A percentile compares a stretch with the other conserved stretches of the same genome.
These are phyloP conservation scores for Echeveria elegans DNA, from an alignment of 164 flowering plant species.

Conservation along the genomic window DNA sequence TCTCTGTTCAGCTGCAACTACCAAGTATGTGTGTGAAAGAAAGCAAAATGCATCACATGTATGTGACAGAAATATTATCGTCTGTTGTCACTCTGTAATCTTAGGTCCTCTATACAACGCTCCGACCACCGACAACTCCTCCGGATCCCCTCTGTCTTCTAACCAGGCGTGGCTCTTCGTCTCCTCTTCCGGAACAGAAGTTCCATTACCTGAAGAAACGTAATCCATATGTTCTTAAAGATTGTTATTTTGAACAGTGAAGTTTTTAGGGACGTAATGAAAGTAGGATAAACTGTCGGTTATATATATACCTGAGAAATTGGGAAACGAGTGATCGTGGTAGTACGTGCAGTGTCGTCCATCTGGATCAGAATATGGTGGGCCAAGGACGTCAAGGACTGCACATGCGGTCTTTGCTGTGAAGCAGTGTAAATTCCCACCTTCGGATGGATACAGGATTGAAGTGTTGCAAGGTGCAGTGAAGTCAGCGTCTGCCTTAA, in stretches of 20 bases:
- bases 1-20: background rate
- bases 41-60: too few species aligned
- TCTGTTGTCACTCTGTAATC: too few species aligned
- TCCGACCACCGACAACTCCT: constrained; percentile 35
- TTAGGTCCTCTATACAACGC: constrained; percentile 37
- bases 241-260: too few species aligned
- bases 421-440: constrained; percentile 71
- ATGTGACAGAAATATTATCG: too few species aligned
- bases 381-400: constrained; percentile 64
- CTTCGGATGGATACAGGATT: constrained; percentile 53
- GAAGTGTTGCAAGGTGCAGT: constrained; percentile 49
- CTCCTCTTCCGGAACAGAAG: constrained; percentile 30
- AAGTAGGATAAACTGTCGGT: too few species aligned
- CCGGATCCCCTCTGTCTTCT: constrained; percentile 35
- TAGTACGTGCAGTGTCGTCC: constrained; percentile 65
- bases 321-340: constrained; percentile 30
- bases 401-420: constrained; percentile 61
- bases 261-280: too few species aligned
- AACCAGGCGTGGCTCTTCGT: constrained; percentile 38
- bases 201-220: constrained; percentile 21
- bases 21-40: background rate
- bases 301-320: constrained; percentile 41
- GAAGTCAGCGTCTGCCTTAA: constrained; percentile 39
- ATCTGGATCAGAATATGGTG: constrained; percentile 60
- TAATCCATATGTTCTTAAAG: background rate